phyloP scores from a whole-genome alignment of 2,329 filamentous ascomycete genomes.

The Grosmannia serpens region DNA sequence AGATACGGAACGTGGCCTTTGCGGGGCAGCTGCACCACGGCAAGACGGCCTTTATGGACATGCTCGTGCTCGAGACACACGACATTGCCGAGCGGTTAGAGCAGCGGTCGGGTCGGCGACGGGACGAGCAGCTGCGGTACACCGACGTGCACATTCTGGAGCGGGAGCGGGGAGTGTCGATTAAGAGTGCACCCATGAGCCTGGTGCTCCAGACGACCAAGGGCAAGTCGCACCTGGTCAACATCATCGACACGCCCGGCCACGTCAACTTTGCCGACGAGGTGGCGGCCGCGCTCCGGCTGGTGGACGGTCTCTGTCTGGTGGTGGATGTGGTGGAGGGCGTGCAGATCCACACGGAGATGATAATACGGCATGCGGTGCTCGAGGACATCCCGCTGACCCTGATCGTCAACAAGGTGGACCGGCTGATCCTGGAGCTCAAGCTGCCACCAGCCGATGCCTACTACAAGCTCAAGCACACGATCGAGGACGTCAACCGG shows the following conservation, averaged over 20 bases:
- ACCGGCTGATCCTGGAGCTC: slow-evolving; percentile 84
- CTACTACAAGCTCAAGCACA: slow-evolving; percentile 97
- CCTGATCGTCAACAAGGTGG: slow-evolving; percentile 93
- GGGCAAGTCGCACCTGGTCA: slow-evolving; percentile 90
- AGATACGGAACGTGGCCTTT: slow-evolving; percentile 85
- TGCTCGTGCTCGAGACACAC: slow-evolving; percentile 93
- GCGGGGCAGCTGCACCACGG: slow-evolving; percentile 93
- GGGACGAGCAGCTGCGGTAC: slow-evolving; percentile 86
- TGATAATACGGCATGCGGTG: slow-evolving; percentile 92
- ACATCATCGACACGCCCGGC: slow-evolving; percentile 90
- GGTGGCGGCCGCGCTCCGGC: slow-evolving; percentile 73
- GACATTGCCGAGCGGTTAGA: slow-evolving; percentile 71
- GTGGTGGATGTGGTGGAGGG: slow-evolving; percentile 96
- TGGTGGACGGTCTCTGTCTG: slow-evolving; percentile 85
- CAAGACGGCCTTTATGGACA: slow-evolving; percentile 97
- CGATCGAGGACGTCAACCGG: slow-evolving; percentile 97
- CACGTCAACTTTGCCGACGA: slow-evolving; percentile 99
- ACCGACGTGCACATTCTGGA: slow-evolving; percentile 88
- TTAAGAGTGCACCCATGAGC: slow-evolving; percentile 92
- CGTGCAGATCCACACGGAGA: slow-evolving; percentile 96
- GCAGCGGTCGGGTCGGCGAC: slow-evolving; percentile 66
- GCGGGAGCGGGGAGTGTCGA: slow-evolving; percentile 77
- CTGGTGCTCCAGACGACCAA: slow-evolving; percentile 77
- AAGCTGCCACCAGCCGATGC: slow-evolving; percentile 90
- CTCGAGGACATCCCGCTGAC: slow-evolving; percentile 82